Evolutionary conservation across 148 eudicot species (phyloP), one percentile per base, ranked within the genome.

Genomic region (Chenopodium quinoa): DNA sequence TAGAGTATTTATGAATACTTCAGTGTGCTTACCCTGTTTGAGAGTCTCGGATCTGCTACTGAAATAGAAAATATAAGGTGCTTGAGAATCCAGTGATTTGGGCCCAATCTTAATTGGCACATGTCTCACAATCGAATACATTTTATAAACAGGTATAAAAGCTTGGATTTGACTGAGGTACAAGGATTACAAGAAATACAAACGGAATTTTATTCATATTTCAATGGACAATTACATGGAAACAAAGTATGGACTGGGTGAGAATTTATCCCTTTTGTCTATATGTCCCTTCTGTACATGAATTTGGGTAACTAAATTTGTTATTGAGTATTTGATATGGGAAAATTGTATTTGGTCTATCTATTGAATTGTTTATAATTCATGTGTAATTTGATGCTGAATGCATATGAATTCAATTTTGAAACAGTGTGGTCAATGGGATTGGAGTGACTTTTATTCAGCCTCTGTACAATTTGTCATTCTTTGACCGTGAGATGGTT

Each of bases 181-280:
- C 89, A 88, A 71, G 91, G 89, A 32, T 76, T 92, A 76, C 84
- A 85, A 82, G 95, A 90, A 81, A 85, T 84, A 73, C 85, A 88
- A 73, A 85, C 90, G 14, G 88, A 88, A 40, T 82, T 89, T 23
- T 89, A 81, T 79, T 92, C 93, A 52, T 92, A 84, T 83, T 92
- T 92, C 84, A 85, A 90, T 81, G 95, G 93, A 52, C 93, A 86
- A 80, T 79, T 89, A 80, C 91, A 88, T 69, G 81, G 48, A 54
- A 92, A 92, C 84, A 90, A 86, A 83, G 78, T 90, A 66, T 90
- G 93, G 95, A 89, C 90, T 56, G 92, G 95, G 95, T 90, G 86
- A 87, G 90, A 83, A 75, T 62, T 58, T 19, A 27, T 70, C 17
- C 16, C 56, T 20, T 40, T 63, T 27, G 31, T 48, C 16, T 79